Conservation (phyloP, 129 eudicot species). For the Oenanthe sinensis region DNA sequence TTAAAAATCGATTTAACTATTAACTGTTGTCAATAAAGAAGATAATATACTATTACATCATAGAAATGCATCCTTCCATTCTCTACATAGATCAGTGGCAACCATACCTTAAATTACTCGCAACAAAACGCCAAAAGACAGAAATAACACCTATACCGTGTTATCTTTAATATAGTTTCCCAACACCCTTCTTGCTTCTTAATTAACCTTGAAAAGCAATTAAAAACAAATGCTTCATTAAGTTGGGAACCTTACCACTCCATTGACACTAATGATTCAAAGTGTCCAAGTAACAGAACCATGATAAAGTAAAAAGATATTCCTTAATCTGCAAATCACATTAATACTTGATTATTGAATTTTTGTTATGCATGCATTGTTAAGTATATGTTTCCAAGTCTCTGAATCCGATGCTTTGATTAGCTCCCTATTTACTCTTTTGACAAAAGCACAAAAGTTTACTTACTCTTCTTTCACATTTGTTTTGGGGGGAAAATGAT, state of each 20-base stretch:
- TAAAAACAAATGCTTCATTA: neutral
- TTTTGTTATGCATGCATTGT: neutral
- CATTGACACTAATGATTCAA: neutral
- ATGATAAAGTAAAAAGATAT: neutral
- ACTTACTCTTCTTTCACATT: neutral
- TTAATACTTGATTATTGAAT: neutral
- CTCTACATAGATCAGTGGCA: neutral
- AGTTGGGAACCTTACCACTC: neutral
- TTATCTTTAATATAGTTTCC: too few species aligned
- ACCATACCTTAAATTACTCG: neutral
- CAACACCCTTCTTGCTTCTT: neutral
- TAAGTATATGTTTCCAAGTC: neutral
- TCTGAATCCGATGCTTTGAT: neutral
- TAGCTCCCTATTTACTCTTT: neutral
- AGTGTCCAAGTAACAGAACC: neutral
- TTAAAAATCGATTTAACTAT: too few species aligned
- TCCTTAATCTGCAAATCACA: neutral
- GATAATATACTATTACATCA: too few species aligned
- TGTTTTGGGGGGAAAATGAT: neutral
- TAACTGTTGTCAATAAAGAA: too few species aligned
- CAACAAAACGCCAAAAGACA: neutral
- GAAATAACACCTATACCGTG: neutral
- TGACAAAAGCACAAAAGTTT: neutral
- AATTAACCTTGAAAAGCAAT: neutral
- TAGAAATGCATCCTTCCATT: too few species aligned